These are phyloP conservation scores for Diplodia sapinea DNA, from an alignment of 2,329 filamentous ascomycete species.

Conservation along the genomic window DNA sequence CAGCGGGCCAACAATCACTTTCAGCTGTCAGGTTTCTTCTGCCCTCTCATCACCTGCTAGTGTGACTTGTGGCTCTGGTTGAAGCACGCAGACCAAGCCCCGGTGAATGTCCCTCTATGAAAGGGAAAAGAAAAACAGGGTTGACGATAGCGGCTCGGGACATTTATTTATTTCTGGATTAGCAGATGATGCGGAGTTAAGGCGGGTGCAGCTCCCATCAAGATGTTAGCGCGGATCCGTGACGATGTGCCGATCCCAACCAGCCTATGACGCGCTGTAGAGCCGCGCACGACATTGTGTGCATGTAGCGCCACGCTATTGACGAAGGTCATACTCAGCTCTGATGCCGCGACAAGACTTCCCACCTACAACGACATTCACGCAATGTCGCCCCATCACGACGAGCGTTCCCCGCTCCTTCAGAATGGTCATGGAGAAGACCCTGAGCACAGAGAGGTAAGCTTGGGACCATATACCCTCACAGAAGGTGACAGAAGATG, in stretches of 20 bases:
- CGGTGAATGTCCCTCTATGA: too few species aligned
- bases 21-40: too few species aligned
- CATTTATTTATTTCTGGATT: too few species aligned
- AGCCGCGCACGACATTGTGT: neutral
- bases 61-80: too few species aligned
- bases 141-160: too few species aligned
- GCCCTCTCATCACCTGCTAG: too few species aligned
- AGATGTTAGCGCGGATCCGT: slow-evolving; percentile 15
- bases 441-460: slow-evolving; percentile 42
- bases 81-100: too few species aligned
- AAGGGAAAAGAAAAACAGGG: too few species aligned
- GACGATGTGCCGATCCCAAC: slow-evolving; percentile 1
- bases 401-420: slow-evolving; percentile 51
- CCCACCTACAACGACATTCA: neutral
- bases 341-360: neutral
- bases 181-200: neutral
- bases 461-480: neutral
- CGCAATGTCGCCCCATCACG: slow-evolving; percentile 30
- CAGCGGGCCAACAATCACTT: too few species aligned
- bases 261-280: slow-evolving; percentile 15
- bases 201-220: neutral
- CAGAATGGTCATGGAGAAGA: slow-evolving; percentile 44
- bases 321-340: neutral
- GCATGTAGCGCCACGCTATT: slow-evolving; percentile 2
- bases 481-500: too few species aligned